Percentiles rank a stretch among this genome's conserved stretches.
Evolutionary conservation across 1,284 basidiomycete genomes (phyloP).

Genomic region (Ustilago esculenta): DNA sequence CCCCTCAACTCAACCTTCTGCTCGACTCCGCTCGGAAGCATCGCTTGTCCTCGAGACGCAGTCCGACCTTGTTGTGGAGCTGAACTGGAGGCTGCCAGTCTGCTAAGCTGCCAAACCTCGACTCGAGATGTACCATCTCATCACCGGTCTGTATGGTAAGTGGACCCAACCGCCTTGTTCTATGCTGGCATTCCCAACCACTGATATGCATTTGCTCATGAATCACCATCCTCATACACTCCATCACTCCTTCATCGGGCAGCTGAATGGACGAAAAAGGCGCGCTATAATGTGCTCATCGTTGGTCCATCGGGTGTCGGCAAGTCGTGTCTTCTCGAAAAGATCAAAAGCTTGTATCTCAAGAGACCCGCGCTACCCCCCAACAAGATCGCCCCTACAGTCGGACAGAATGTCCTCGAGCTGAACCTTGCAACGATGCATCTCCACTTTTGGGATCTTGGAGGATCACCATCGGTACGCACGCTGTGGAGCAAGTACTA

Average conservation of each 20-base stretch:
- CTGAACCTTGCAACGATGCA: slow-evolving; percentile 29
- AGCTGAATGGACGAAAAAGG: slow-evolving; percentile 50
- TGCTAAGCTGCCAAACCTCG: neutral
- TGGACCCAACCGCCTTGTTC: no score
- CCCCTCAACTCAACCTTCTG: no score
- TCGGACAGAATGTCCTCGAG: slow-evolving; percentile 58
- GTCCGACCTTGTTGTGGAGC: no score
- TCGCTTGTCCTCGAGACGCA: no score
- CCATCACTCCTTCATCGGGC: neutral
- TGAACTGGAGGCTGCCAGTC: no score
- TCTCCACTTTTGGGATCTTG: slow-evolving; percentile 58
- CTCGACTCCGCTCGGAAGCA: no score
- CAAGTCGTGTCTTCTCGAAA: slow-evolving; percentile 55
- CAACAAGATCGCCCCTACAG: slow-evolving; percentile 46
- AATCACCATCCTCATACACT: no score
- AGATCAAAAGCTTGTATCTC: slow-evolving; percentile 42
- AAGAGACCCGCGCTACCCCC: slow-evolving; percentile 35
- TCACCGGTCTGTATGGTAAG: slow-evolving; percentile 37
- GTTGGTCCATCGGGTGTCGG: slow-evolving; percentile 49
- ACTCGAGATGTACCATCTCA: slow-evolving; percentile 39
- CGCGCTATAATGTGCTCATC: slow-evolving; percentile 48
- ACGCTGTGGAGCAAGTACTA: slow-evolving; percentile 54
- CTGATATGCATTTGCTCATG: no score
- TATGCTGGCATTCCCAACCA: no score
- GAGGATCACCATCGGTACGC: slow-evolving; percentile 49